phyloP scores from a whole-genome alignment of 2,329 filamentous ascomycete genomes.

The Immersiporthe knoxdaviesiana region DNA sequence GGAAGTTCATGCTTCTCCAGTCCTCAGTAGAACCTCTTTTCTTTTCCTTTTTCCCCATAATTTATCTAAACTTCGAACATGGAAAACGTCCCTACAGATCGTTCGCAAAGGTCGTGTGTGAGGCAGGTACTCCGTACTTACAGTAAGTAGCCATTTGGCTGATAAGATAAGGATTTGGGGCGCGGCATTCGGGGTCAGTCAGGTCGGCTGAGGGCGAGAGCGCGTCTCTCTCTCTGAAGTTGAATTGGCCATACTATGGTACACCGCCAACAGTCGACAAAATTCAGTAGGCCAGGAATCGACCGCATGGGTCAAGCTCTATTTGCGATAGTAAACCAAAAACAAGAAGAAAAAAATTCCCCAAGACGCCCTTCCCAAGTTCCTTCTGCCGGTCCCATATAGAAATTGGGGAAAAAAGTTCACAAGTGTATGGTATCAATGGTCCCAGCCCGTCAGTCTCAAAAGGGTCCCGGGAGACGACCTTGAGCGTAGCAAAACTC shows the following conservation, averaged over 20 bases:
- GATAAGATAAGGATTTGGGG: conserved; percentile 1
- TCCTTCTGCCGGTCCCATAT: neutral
- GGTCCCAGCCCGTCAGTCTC: conserved; percentile 9
- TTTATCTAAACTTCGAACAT: neutral
- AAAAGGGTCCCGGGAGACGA: conserved; percentile 10
- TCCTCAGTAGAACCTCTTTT: neutral
- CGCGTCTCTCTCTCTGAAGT: neutral
- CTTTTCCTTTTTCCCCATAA: neutral
- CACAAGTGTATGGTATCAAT: conserved; percentile 12
- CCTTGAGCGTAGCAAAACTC: neutral
- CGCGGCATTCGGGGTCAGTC: neutral
- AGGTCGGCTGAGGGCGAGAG: neutral
- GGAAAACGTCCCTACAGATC: too few relatives aligned
- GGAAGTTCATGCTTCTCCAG: neutral
- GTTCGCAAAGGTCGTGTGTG: neutral
- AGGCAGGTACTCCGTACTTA: neutral
- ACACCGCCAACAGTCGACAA: neutral
- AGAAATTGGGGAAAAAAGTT: conserved; percentile 12
- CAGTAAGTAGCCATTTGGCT: neutral
- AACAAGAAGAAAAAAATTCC: neutral
- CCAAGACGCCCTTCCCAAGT: too few relatives aligned
- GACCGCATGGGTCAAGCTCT: neutral
- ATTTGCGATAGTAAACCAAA: neutral
- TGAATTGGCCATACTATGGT: neutral
- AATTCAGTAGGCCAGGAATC: neutral